Conservation (phyloP, 306 rosid genomes). For the Carpinus fangiana region DNA sequence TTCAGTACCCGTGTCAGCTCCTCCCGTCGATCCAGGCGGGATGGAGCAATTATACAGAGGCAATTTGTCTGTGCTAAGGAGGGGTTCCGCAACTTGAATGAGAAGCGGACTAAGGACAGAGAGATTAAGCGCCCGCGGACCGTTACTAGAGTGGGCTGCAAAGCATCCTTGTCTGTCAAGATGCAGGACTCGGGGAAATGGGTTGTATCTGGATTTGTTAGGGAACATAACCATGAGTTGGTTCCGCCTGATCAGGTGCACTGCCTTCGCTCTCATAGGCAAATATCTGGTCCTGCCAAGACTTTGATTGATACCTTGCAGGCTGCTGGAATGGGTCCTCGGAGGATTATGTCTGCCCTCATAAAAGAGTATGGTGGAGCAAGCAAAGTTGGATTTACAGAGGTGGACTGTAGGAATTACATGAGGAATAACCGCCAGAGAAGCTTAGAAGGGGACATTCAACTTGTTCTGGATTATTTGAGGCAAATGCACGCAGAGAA, state of each 20-base stretch:
- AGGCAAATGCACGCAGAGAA: conserved; percentile 83
- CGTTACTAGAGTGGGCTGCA: conserved; percentile 93
- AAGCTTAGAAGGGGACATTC: conserved; percentile 90
- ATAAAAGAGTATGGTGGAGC: conserved; percentile 96
- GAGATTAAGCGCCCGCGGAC: conserved; percentile 96
- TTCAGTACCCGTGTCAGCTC: conserved; percentile 98
- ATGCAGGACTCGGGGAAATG: conserved; percentile 98
- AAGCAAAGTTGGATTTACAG: conserved; percentile 96
- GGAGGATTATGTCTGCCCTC: conserved; percentile 94
- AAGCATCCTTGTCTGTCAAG: conserved; percentile 93
- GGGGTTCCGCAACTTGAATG: conserved; percentile 93
- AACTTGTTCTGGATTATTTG: conserved; percentile 81
- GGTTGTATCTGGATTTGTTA: conserved; percentile 94
- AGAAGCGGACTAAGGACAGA: conserved; percentile 96
- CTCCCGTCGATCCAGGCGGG: conserved; percentile 94
- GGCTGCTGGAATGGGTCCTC: conserved; percentile 99
- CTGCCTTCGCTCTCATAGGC: conserved; percentile 94
- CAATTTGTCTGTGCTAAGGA: conserved; percentile 98
- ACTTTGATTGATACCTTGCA: conserved; percentile 93
- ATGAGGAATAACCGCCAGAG: conserved; percentile 96
- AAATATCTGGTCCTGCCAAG: conserved; percentile 95
- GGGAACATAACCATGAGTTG: conserved; percentile 87
- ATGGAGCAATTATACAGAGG: conserved; percentile 95
- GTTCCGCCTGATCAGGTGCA: conserved; percentile 99
- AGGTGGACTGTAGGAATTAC: conserved; percentile 97